Evolutionary conservation across 139 green algal species (phyloP).

Genomic region (Coccomyxa sp.): DNA sequence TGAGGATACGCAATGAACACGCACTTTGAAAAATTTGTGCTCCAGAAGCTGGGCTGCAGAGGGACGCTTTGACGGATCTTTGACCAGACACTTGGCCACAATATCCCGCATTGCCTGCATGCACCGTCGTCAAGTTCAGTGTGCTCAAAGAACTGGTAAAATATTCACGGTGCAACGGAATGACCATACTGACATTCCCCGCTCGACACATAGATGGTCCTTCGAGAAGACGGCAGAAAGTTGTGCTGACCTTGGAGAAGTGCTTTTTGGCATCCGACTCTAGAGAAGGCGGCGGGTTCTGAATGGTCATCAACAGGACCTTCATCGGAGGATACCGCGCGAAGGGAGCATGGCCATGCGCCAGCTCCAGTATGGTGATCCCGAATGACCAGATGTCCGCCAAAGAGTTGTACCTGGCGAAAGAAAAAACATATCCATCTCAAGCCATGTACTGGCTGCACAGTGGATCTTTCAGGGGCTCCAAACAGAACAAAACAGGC

Average conservation of each 20-base stretch:
- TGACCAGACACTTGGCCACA: conserved; percentile 93
- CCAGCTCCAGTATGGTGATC: conserved; percentile 97
- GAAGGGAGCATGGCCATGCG: conserved; percentile 97
- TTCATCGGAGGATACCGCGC: conserved; percentile 99
- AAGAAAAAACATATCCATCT: background rate
- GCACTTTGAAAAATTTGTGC: conserved; percentile 97
- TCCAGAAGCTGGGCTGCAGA: conserved; percentile 91
- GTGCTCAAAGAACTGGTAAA: no score
- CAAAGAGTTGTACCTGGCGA: conserved; percentile 69
- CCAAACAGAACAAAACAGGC: background rate
- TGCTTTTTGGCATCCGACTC: conserved; percentile 63
- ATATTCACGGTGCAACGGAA: no score
- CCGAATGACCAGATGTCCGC: conserved; percentile 99
- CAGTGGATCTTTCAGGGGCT: no score
- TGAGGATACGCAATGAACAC: background rate
- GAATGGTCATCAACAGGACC: conserved; percentile 92
- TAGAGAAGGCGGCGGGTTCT: conserved; percentile 93
- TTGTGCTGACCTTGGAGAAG: conserved; percentile 47
- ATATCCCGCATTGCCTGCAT: conserved; percentile 85
- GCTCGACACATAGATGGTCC: no score
- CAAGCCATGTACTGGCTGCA: background rate
- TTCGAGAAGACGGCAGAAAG: background rate
- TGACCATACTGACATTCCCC: no score
- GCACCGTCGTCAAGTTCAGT: no score
- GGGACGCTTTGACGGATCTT: conserved; percentile 85